phyloP scores from a whole-genome alignment of 306 rosid genomes.

The Fragaria ananassa region DNA sequence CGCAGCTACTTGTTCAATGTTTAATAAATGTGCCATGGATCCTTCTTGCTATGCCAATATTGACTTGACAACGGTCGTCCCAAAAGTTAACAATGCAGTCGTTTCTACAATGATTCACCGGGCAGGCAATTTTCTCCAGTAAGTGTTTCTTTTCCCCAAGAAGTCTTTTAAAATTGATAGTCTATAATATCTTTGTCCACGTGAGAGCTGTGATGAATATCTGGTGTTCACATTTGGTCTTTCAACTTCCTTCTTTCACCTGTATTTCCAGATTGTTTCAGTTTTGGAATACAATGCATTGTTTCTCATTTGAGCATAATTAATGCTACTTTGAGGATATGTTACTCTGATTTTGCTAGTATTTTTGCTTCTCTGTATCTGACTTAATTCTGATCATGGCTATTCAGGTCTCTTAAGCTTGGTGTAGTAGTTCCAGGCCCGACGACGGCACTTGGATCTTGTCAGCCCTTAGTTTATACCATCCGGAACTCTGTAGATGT shows the following conservation, averaged over 20 bases:
- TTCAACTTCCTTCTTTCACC: neutral
- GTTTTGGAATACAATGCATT: neutral
- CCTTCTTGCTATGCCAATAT: constrained; percentile 79
- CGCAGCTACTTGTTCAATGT: constrained; percentile 80
- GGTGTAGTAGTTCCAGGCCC: constrained; percentile 82
- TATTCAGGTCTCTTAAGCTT: constrained; percentile 84
- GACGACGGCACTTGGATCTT: constrained; percentile 54
- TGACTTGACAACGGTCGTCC: constrained; percentile 75
- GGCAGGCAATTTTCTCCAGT: constrained; percentile 87
- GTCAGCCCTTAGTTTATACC: constrained; percentile 66
- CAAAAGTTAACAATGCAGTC: constrained; percentile 92
- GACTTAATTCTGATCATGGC: constrained; percentile 14
- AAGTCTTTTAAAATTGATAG: neutral
- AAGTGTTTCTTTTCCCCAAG: constrained; percentile 22
- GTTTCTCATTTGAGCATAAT: neutral
- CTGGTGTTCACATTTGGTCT: neutral
- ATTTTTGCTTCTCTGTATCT: constrained; percentile 15
- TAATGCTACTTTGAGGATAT: neutral
- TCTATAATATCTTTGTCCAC: neutral
- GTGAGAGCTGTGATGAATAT: no score
- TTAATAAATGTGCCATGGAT: constrained; percentile 89
- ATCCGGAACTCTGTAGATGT: constrained; percentile 72
- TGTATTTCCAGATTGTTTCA: neutral
- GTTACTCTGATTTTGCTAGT: neutral
- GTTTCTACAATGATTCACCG: constrained; percentile 93